Evolutionary conservation across 495 filamentous ascomycete genomes (phyloP).

Genomic region (Hamigera avellanea): DNA sequence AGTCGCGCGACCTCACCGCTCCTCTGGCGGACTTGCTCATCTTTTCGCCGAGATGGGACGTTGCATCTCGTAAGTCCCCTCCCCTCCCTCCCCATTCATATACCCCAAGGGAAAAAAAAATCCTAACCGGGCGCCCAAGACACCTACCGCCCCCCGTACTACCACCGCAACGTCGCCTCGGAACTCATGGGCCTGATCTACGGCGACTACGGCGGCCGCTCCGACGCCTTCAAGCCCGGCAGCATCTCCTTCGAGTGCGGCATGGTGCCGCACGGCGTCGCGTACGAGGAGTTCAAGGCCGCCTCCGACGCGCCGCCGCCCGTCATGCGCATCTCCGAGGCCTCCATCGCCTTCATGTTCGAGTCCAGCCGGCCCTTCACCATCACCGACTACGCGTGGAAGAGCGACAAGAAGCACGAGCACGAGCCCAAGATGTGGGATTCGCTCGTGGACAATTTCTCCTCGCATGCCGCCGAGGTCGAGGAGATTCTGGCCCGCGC

Average conservation of each 20-base stretch:
- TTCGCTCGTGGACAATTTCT: slow-evolving; percentile 40
- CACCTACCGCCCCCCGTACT: slow-evolving; percentile 38
- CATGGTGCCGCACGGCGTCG: slow-evolving; percentile 47
- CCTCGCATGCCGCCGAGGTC: slow-evolving; percentile 28
- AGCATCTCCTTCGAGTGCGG: slow-evolving; percentile 47
- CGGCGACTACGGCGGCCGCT: slow-evolving; percentile 41
- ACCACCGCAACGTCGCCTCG: slow-evolving; percentile 37
- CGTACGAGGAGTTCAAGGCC: slow-evolving; percentile 53
- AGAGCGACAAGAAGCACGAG: slow-evolving; percentile 41
- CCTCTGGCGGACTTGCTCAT: slow-evolving; percentile 39
- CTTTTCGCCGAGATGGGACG: slow-evolving; percentile 39
- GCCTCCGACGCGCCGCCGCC: slow-evolving; percentile 35
- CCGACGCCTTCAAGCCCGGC: slow-evolving; percentile 46
- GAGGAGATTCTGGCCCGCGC: slow-evolving; percentile 26
- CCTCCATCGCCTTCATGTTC: slow-evolving; percentile 49
- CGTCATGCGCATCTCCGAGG: slow-evolving; percentile 35
- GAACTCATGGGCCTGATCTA: slow-evolving; percentile 44
- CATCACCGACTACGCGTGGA: slow-evolving; percentile 42
- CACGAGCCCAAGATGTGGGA: slow-evolving; percentile 48
- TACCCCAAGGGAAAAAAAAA: too few relatives aligned
- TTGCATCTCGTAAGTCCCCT: slow-evolving; percentile 27
- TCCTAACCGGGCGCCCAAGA: too few relatives aligned
- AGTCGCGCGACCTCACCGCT: slow-evolving; percentile 26
- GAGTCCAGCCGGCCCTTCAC: slow-evolving; percentile 41
- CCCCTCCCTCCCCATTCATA: too few relatives aligned